These are phyloP conservation scores for Citrullus amarus DNA, from an alignment of 306 rosid genomes.

Conservation along the genomic window DNA sequence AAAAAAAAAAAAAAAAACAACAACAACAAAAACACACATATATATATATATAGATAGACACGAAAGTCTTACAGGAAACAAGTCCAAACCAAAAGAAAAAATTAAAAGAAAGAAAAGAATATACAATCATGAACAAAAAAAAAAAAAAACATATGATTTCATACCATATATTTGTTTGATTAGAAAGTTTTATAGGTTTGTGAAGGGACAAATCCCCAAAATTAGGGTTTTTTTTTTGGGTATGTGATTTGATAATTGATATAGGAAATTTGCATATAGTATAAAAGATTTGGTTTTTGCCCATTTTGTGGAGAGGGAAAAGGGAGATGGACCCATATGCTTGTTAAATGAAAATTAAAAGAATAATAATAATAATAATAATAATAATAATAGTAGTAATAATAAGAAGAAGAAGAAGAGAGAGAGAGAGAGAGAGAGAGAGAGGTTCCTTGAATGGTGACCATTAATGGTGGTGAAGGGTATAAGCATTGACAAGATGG, in stretches of 20 bases:
- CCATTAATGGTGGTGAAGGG: conserved; percentile 3
- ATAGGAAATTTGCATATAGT: background rate
- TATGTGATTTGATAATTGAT: background rate
- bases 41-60: background rate
- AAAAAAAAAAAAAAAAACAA: background rate
- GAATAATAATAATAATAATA: too few relatives aligned
- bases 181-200: background rate
- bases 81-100: background rate
- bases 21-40: too few relatives aligned
- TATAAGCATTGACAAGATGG: background rate
- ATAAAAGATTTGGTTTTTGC: background rate
- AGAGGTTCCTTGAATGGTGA: conserved; percentile 7
- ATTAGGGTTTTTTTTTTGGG: background rate
- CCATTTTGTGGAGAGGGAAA: background rate
- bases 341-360: background rate
- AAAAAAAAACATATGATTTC: background rate
- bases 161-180: background rate
- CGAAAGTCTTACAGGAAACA: background rate
- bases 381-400: too few relatives aligned
- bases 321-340: background rate
- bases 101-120: background rate
- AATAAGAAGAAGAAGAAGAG: background rate
- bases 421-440: background rate
- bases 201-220: background rate
- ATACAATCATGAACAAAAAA: background rate